Evolutionary conservation across 2,329 filamentous ascomycete species (phyloP).

Genomic region (Penicillium sp.): DNA sequence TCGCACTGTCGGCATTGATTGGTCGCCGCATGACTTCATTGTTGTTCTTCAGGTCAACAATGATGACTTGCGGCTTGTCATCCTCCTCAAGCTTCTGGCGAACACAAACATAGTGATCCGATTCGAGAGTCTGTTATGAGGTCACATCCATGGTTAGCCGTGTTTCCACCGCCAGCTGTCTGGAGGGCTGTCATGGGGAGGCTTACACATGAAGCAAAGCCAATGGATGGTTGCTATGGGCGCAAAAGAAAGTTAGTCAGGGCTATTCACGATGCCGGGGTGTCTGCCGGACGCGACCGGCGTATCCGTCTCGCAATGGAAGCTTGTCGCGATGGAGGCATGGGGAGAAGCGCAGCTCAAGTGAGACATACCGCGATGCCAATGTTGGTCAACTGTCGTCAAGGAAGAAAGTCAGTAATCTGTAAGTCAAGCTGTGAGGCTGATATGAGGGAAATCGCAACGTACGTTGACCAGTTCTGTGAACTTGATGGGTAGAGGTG

Average conservation of each 20-base stretch:
- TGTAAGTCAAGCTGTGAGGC: conserved; percentile 1
- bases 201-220: conserved; percentile 85
- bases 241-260: conserved; percentile 34
- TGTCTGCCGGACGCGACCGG: conserved; percentile 18
- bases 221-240: conserved; percentile 69
- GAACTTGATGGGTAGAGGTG: conserved; percentile 85
- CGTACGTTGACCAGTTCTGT: conserved; percentile 81
- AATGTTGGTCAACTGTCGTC: conserved; percentile 54
- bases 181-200: conserved; percentile 9
- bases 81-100: conserved; percentile 88
- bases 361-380: conserved; percentile 57
- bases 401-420: conserved; percentile 32
- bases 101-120: conserved; percentile 93
- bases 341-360: conserved; percentile 19
- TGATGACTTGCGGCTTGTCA: conserved; percentile 89
- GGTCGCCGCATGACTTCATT: conserved; percentile 93
- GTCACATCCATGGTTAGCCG: conserved; percentile 28
- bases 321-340: conserved; percentile 22
- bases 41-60: conserved; percentile 95
- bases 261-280: conserved; percentile 5
- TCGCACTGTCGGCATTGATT: conserved; percentile 99
- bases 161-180: conserved; percentile 8
- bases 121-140: conserved; percentile 82
- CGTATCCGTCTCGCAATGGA: conserved; percentile 25
- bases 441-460: conserved; percentile 44